These are phyloP conservation scores for Bassia scoparia DNA, from an alignment of 148 eudicot genomes.

Conservation along the genomic window DNA sequence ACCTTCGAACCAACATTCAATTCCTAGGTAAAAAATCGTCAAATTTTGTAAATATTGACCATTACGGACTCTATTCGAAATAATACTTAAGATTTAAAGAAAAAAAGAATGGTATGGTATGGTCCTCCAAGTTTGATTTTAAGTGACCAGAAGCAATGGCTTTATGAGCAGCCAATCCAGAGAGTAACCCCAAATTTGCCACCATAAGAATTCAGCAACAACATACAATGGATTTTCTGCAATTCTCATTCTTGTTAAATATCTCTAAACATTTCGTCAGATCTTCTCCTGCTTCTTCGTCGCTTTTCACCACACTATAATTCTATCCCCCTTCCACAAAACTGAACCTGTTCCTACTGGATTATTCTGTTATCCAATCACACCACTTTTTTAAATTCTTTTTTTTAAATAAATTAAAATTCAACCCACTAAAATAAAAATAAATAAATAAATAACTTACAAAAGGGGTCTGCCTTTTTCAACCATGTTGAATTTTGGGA, in stretches of 20 bases:
- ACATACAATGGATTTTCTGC: constrained; percentile 66
- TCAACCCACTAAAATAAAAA: neutral
- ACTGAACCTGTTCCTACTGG: constrained; percentile 94
- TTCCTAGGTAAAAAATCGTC: too few relatives aligned
- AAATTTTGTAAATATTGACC: too few relatives aligned
- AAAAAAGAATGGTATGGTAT: neutral
- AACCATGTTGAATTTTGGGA: constrained; percentile 81
- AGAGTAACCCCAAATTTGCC: constrained; percentile 82
- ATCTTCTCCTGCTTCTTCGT: constrained; percentile 76
- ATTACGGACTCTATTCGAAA: too few relatives aligned
- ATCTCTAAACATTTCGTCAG: constrained; percentile 54
- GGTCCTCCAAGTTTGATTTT: constrained; percentile 75
- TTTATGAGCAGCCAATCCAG: constrained; percentile 62
- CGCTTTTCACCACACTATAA: constrained; percentile 64
- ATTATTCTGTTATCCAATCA: constrained; percentile 87
- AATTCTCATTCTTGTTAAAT: constrained; percentile 47
- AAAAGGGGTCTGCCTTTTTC: constrained; percentile 71
- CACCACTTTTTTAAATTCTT: too few relatives aligned
- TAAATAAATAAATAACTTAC: too few relatives aligned
- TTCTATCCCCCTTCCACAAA: constrained; percentile 67
- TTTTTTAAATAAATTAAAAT: neutral
- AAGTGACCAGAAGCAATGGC: constrained; percentile 62
- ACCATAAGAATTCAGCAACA: constrained; percentile 95
- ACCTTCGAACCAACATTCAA: too few relatives aligned
- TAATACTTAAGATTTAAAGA: too few relatives aligned